Percentiles rank a stretch among this genome's conserved stretches.
Evolutionary conservation across 805 yeast genomes (phyloP).

Genomic region (Ogataea neopini): DNA sequence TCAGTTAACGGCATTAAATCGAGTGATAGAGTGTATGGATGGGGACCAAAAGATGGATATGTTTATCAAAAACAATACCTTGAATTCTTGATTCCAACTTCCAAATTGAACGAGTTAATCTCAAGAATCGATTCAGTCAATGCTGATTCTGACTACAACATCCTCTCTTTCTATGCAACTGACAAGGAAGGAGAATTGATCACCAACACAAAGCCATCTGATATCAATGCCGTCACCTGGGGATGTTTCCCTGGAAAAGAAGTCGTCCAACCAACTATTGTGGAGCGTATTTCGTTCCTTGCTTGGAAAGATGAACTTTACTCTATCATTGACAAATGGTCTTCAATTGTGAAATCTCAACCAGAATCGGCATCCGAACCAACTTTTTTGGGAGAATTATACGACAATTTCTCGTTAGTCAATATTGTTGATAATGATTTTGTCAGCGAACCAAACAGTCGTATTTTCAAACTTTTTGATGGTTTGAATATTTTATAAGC

Average conservation of each 20-base stretch:
- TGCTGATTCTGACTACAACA: conserved; percentile 41
- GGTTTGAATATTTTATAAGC: conserved; percentile 18
- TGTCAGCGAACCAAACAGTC: conserved; percentile 47
- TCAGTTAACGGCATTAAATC: conserved; percentile 79
- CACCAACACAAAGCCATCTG: conserved; percentile 67
- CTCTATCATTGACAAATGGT: conserved; percentile 82
- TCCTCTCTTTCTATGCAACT: conserved; percentile 79
- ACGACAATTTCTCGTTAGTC: conserved; percentile 68
- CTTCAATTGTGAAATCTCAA: conserved; percentile 36
- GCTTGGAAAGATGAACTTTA: conserved; percentile 98
- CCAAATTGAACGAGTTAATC: conserved; percentile 39
- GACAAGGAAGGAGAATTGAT: conserved; percentile 53
- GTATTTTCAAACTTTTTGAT: conserved; percentile 56
- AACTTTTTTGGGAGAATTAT: conserved; percentile 45
- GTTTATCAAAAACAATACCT: conserved; percentile 94
- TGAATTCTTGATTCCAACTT: conserved; percentile 76
- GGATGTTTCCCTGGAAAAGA: conserved; percentile 97
- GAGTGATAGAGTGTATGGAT: conserved; percentile 71
- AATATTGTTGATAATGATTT: conserved; percentile 91
- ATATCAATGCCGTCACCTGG: conserved; percentile 96
- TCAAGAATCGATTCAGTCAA: conserved; percentile 49
- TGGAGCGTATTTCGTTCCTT: conserved; percentile 84
- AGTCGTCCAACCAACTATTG: conserved; percentile 93
- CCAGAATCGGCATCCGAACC: conserved; percentile 30
- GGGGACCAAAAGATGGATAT: conserved; percentile 95